Conservation (phyloP, 2,329 filamentous ascomycete genomes). For the Epichloe bromicola region DNA sequence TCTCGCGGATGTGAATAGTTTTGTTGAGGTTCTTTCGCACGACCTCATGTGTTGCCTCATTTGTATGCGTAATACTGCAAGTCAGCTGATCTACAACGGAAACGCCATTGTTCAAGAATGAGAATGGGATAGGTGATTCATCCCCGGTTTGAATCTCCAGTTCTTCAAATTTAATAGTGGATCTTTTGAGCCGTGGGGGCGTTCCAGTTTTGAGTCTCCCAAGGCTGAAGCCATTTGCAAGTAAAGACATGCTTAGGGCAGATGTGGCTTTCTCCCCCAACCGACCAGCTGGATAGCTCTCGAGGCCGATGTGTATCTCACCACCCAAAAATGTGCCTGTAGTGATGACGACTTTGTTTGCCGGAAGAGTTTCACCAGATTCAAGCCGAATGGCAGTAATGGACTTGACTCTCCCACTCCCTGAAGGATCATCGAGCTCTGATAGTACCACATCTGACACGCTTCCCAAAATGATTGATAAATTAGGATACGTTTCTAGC, state of each 20-base stretch:
- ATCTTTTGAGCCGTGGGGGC: constrained; percentile 76
- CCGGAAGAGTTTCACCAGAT: constrained; percentile 70
- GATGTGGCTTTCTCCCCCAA: constrained; percentile 92
- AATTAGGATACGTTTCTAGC: constrained; percentile 60
- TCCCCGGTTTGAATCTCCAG: constrained; percentile 71
- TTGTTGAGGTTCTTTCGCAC: constrained; percentile 86
- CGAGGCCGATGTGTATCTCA: constrained; percentile 89
- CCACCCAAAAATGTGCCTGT: constrained; percentile 92
- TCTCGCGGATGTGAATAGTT: constrained; percentile 91
- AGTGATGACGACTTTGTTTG: constrained; percentile 78
- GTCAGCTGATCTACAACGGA: constrained; percentile 67
- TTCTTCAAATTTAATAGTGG: constrained; percentile 64
- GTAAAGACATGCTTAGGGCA: constrained; percentile 80
- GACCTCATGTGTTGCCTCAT: constrained; percentile 66
- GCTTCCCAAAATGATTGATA: constrained; percentile 72
- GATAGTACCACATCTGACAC: constrained; percentile 77
- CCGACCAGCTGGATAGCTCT: constrained; percentile 73
- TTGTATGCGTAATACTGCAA: constrained; percentile 85
- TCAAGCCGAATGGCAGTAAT: constrained; percentile 81
- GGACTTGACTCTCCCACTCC: constrained; percentile 43
- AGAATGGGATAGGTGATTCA: constrained; percentile 78
- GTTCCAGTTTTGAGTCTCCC: constrained; percentile 93
- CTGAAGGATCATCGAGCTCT: constrained; percentile 28
- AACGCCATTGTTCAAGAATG: constrained; percentile 71
- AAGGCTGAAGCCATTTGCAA: constrained; percentile 76